Base-by-base conservation (phyloP, 768 basidiomycete genomes). In the Tricholoma furcatifolium region DNA sequence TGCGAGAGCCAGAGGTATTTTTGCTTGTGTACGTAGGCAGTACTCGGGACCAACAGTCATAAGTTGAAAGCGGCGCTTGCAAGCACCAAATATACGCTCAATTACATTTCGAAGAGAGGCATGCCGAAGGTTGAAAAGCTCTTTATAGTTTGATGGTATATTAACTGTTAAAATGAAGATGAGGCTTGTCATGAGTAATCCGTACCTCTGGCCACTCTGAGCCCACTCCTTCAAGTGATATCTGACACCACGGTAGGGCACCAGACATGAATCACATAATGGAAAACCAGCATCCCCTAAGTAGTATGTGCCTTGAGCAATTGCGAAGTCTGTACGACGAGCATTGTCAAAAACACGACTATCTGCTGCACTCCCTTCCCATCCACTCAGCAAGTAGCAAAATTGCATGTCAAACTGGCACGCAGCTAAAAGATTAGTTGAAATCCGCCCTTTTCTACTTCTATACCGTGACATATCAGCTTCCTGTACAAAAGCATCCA, bases 51-150 rank as follows among this genome's bases (percentile, higher is more conserved):
- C 53, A 43, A 51, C 30, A 8, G 51, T 39, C 47, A 62, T 57
- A 9, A 68, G 56, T 20, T 21, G 40, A 48, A 64, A 67, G 32
- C 49, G 50, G 14, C 41, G 18, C 50, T 66, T 67, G 50, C 58
- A 23, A 6, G 63, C 60, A 15, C 64, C 65, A 57, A 66, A 69
- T 12, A 65, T 67, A n/a, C 54, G 58, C 53, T 74, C 71, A 52
- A 75, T 60, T 27, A 73, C 63, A 66, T 75, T 78, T 1, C 62
- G 64, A 43, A 65, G 67, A 50, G 61, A 62, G 8, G 73, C 63
- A 63, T 78, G 73, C 18, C 66, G 60, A 3, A 78, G 63, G 62
- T 76, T 78, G 53, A 67, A 77, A 1, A 77, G 57, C 55, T 78
- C 73, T 59, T 76, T 61, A 34, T 63, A 52, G 38, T 69, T 72